A percentile compares a stretch with the other conserved stretches of the same genome.
These are phyloP conservation scores for Cucurbita maxima DNA, from an alignment of 306 rosid genomes.

Conservation along the genomic window DNA sequence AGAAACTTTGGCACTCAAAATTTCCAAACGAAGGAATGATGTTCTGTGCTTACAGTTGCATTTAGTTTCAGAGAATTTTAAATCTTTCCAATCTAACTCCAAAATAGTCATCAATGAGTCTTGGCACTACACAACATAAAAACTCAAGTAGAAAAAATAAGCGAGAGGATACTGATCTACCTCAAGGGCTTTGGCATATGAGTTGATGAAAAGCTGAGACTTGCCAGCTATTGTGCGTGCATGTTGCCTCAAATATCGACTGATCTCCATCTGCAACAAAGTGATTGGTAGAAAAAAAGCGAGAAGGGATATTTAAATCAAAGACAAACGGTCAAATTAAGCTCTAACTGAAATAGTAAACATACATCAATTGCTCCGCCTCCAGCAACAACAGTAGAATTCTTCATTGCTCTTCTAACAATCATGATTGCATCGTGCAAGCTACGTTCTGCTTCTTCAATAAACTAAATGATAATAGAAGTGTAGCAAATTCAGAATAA, in stretches of 20 bases:
- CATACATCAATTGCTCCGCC: constrained; percentile 98
- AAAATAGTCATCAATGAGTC: not conserved
- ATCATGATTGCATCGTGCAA: constrained; percentile 99
- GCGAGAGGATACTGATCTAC: constrained; percentile 14
- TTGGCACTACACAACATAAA: not conserved
- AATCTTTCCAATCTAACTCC: not conserved
- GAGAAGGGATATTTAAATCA: not conserved
- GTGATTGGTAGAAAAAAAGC: not conserved
- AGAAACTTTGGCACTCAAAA: not conserved
- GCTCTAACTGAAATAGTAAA: not conserved
- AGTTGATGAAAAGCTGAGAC: constrained; percentile 84
- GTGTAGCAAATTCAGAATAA: constrained; percentile 3
- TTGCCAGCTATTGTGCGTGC: constrained; percentile 89
- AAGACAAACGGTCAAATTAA: not conserved
- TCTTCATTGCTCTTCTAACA: constrained; percentile 91
- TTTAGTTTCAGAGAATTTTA: not conserved
- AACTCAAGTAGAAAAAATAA: not conserved
- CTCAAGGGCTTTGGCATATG: constrained; percentile 98
- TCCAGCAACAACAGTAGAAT: constrained; percentile 95
- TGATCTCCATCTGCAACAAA: constrained; percentile 88
- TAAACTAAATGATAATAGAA: constrained; percentile 43
- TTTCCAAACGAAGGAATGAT: not conserved
- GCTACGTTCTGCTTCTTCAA: constrained; percentile 98
- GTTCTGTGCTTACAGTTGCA: not conserved
- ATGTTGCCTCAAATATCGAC: constrained; percentile 81